phyloP scores from a whole-genome alignment of 306 rosid species.

The Hippophae rhamnoides region DNA sequence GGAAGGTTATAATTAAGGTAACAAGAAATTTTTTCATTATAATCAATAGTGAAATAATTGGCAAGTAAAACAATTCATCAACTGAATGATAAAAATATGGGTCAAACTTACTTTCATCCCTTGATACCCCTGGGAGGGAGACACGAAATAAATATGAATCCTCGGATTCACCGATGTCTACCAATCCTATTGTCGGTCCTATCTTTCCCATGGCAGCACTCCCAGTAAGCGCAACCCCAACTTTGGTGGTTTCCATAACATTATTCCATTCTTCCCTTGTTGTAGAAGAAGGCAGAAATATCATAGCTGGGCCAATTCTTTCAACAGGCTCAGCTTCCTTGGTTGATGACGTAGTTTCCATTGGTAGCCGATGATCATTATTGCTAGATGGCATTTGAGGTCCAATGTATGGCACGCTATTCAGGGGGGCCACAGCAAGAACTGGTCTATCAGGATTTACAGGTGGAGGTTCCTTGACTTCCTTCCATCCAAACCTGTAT shows the following conservation, averaged over 20 bases:
- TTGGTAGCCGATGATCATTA: constrained; percentile 19
- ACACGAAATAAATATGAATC: constrained; percentile 62
- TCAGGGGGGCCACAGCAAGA: constrained; percentile 33
- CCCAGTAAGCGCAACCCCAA: constrained; percentile 58
- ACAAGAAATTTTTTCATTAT: neutral
- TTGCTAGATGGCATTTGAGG: constrained; percentile 32
- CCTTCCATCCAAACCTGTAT: constrained; percentile 13
- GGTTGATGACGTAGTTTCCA: constrained; percentile 21
- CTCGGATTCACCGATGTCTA: constrained; percentile 74
- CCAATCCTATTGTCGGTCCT: constrained; percentile 57
- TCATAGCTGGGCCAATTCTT: constrained; percentile 38
- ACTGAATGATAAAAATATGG: constrained; percentile 4
- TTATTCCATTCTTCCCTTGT: constrained; percentile 43
- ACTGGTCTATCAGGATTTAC: constrained; percentile 24
- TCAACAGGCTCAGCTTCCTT: constrained; percentile 25
- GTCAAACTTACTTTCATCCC: constrained; percentile 72
- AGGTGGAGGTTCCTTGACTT: constrained; percentile 14
- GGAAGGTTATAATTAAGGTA: neutral
- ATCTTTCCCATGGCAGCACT: constrained; percentile 53
- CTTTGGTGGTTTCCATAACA: constrained; percentile 45
- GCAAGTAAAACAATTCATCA: neutral
- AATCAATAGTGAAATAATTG: neutral
- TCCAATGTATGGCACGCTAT: constrained; percentile 35
- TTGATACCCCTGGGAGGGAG: constrained; percentile 69
- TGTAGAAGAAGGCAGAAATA: constrained; percentile 47